A percentile compares a stretch with the other conserved stretches of the same genome.
Conservation (phyloP, 345 rosid genomes). For the Psidium friedrichsthalianum region DNA sequence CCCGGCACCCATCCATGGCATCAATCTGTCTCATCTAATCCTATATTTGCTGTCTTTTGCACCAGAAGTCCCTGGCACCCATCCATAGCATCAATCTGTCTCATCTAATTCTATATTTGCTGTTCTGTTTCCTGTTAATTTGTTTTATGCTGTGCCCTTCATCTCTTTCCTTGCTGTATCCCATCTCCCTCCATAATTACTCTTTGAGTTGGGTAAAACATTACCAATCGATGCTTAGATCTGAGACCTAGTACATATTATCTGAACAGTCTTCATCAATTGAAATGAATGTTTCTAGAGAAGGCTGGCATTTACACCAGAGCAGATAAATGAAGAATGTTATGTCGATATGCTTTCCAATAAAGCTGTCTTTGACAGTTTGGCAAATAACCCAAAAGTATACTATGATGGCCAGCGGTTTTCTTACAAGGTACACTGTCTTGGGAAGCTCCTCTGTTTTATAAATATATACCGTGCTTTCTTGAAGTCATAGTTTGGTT, state of each 20-base stretch:
- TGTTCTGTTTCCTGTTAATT: no score
- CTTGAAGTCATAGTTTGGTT: neutral
- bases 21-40: no score
- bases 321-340: slow-evolving; percentile 64
- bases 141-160: neutral
- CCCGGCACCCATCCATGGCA: no score
- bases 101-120: neutral
- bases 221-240: neutral
- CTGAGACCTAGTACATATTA: neutral
- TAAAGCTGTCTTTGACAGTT: slow-evolving; percentile 73
- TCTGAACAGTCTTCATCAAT: neutral
- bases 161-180: neutral
- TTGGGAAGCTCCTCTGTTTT: neutral
- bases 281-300: slow-evolving; percentile 27
- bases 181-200: neutral
- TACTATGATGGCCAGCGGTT: slow-evolving; percentile 62
- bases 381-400: slow-evolving; percentile 65
- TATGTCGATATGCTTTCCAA: slow-evolving; percentile 58
- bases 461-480: neutral
- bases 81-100: neutral
- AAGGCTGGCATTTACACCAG: slow-evolving; percentile 58
- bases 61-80: neutral
- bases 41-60: no score
- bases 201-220: neutral
- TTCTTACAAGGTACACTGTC: slow-evolving; percentile 63